Conservation (phyloP, 441 rosid genomes). For the Arabidopsis hybrid region DNA sequence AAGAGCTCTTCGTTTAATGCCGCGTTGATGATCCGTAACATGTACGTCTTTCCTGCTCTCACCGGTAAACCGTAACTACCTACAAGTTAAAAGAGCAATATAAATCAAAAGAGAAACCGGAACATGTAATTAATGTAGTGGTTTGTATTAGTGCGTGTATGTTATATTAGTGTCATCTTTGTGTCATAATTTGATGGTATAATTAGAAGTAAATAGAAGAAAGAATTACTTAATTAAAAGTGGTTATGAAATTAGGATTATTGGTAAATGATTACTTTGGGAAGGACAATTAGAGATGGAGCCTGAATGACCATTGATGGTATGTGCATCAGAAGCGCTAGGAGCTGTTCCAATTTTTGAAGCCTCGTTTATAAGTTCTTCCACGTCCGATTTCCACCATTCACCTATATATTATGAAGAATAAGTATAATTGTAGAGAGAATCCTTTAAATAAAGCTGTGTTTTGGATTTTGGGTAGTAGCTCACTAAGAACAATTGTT, state of each 20-base stretch:
- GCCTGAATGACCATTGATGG: conserved; percentile 66
- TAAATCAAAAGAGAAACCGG: not conserved
- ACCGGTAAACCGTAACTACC: conserved; percentile 56
- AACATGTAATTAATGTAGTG: not conserved
- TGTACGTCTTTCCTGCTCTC: conserved; percentile 66
- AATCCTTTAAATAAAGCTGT: not conserved
- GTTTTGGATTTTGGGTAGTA: conserved; percentile 10
- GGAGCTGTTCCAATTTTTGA: conserved; percentile 54
- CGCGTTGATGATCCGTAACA: conserved; percentile 87
- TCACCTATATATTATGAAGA: conserved; percentile 48
- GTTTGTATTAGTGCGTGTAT: not conserved
- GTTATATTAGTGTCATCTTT: too few species aligned
- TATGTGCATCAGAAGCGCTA: conserved; percentile 66
- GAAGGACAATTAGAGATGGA: conserved; percentile 53
- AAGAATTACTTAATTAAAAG: not conserved
- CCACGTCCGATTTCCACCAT: conserved; percentile 78
- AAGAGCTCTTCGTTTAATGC: conserved; percentile 95
- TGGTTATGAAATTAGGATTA: not conserved
- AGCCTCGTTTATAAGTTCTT: conserved; percentile 58
- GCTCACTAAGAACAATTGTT: conserved; percentile 51
- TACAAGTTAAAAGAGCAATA: conserved; percentile 1
- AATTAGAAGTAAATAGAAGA: too few species aligned
- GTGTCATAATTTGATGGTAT: not conserved
- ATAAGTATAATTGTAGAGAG: not conserved
- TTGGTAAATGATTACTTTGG: conserved; percentile 47